phyloP scores from a whole-genome alignment of 2,329 filamentous ascomycete genomes.

The Dothiorella sarmentorum region DNA sequence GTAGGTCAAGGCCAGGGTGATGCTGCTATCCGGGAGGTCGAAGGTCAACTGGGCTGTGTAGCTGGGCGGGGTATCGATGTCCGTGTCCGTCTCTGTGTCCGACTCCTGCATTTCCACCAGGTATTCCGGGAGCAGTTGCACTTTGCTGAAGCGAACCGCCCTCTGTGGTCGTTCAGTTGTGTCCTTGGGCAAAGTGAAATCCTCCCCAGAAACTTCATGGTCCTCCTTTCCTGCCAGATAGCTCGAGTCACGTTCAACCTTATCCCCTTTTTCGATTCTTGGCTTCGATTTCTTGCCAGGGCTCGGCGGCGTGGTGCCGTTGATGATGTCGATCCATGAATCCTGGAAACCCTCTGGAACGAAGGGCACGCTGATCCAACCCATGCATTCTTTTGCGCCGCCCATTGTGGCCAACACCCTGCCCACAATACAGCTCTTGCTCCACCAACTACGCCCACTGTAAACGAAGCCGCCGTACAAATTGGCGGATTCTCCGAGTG shows the following conservation, averaged over 20 bases:
- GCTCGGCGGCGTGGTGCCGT: constrained; percentile 27
- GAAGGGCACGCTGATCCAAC: constrained; percentile 48
- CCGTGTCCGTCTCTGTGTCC: constrained; percentile 9
- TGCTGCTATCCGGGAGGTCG: constrained; percentile 22
- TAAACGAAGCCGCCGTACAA: constrained; percentile 56
- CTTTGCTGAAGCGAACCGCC: not conserved
- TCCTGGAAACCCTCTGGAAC: constrained; percentile 41
- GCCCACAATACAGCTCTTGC: constrained; percentile 53
- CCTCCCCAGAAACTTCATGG: constrained; percentile 28
- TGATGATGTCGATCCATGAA: constrained; percentile 49
- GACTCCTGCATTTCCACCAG: not conserved
- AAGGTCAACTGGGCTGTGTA: constrained; percentile 36
- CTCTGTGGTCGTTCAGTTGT: not conserved
- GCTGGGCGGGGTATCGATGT: constrained; percentile 23
- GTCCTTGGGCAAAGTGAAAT: constrained; percentile 40
- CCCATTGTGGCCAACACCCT: constrained; percentile 49
- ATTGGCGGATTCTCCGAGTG: constrained; percentile 50
- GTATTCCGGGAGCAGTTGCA: constrained; percentile 4
- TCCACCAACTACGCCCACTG: constrained; percentile 52
- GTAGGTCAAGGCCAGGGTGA: constrained; percentile 41
- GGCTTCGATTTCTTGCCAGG: constrained; percentile 28
- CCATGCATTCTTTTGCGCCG: constrained; percentile 51
- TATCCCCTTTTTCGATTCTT: constrained; percentile 38
- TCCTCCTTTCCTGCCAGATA: constrained; percentile 8
- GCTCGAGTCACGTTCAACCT: constrained; percentile 30